Evolutionary conservation across 1,284 basidiomycete species (phyloP).

Genomic region (Boletellus deceptivus): DNA sequence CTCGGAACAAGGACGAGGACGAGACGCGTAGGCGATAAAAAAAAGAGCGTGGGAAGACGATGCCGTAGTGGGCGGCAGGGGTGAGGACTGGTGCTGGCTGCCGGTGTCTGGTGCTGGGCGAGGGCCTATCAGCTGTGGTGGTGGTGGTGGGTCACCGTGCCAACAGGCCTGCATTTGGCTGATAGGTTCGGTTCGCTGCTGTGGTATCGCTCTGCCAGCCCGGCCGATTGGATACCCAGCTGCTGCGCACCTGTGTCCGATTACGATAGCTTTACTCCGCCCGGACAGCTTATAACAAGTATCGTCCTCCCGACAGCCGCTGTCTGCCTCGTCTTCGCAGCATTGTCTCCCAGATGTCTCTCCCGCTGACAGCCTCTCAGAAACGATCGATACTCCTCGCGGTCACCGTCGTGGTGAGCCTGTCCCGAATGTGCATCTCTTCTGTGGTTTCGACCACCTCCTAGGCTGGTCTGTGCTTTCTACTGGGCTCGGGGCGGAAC

Average conservation of each 20-base stretch:
- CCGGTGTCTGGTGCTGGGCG: too few relatives aligned
- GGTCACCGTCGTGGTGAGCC: conserved; percentile 26
- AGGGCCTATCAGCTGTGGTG: too few relatives aligned
- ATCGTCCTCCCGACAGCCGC: too few relatives aligned
- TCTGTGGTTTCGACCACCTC: neutral
- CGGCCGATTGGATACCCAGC: too few relatives aligned
- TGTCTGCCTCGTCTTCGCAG: neutral
- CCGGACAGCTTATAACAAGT: too few relatives aligned
- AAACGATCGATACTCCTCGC: conserved; percentile 32
- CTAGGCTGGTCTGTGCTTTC: conserved; percentile 23
- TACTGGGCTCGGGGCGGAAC: conserved; percentile 15
- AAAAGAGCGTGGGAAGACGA: conserved; percentile 36
- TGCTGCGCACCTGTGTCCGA: too few relatives aligned
- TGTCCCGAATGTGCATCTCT: neutral
- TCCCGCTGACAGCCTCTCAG: conserved; percentile 30
- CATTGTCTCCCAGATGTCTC: conserved; percentile 20
- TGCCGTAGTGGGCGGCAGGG: neutral
- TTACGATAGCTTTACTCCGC: too few relatives aligned
- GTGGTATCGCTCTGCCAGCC: too few relatives aligned
- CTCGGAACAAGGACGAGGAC: neutral
- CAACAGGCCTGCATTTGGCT: too few relatives aligned
- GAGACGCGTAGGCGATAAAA: conserved; percentile 19
- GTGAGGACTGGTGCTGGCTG: too few relatives aligned
- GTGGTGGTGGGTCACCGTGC: too few relatives aligned
- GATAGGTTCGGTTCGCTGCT: too few relatives aligned